phyloP scores from a whole-genome alignment of 495 filamentous ascomycete genomes.

The Pyronema omphalodes region DNA sequence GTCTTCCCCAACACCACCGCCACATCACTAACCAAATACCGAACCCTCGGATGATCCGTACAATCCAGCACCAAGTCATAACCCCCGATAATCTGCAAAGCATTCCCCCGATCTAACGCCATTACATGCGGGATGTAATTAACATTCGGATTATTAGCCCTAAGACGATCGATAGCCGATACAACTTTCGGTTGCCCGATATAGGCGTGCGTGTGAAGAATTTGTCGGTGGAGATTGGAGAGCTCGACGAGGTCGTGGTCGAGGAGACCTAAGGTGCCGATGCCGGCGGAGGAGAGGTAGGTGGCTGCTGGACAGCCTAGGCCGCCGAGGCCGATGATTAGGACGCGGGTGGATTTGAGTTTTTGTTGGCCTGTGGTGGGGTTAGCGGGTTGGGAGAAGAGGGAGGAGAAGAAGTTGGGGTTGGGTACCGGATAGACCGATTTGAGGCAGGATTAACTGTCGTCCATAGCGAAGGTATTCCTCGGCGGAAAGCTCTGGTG shows the following conservation, averaged over 20 bases:
- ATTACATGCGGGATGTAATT: constrained; percentile 15
- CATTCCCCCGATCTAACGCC: constrained; percentile 28
- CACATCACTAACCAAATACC: constrained; percentile 83
- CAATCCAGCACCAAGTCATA: constrained; percentile 89
- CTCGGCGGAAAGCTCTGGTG: constrained; percentile 22
- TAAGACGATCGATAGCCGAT: constrained; percentile 50
- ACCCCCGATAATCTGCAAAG: constrained; percentile 14
- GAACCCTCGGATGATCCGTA: constrained; percentile 64
- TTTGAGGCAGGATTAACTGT: constrained; percentile 75
- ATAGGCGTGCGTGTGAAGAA: constrained; percentile 50
- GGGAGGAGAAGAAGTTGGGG: neutral
- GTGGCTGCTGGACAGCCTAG: constrained; percentile 79
- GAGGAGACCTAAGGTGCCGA: constrained; percentile 66
- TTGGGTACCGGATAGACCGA: constrained; percentile 52
- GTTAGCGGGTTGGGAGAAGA: neutral
- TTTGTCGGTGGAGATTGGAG: constrained; percentile 88
- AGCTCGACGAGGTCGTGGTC: constrained; percentile 76
- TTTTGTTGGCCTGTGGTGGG: constrained; percentile 48
- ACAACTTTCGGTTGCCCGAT: constrained; percentile 70
- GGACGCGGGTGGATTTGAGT: constrained; percentile 48
- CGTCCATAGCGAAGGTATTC: constrained; percentile 78
- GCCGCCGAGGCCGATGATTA: constrained; percentile 84
- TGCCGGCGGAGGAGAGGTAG: constrained; percentile 74
- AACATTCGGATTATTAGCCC: constrained; percentile 23
- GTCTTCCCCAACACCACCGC: constrained; percentile 63